These are phyloP conservation scores for Decorospora gaudefroyi DNA, from an alignment of 2,329 filamentous ascomycete species.

Conservation along the genomic window DNA sequence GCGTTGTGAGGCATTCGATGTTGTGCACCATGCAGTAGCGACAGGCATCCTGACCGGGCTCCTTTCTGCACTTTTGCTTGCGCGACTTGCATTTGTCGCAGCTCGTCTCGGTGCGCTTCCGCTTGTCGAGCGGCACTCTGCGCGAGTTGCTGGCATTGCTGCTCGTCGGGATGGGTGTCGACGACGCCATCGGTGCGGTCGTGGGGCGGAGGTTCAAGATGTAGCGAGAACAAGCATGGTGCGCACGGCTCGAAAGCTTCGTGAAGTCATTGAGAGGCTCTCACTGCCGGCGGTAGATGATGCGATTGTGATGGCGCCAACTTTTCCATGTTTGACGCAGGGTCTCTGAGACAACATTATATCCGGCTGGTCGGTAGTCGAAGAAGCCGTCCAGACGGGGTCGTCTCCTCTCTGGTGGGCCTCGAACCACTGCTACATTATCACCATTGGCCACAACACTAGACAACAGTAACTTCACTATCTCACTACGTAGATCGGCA, in stretches of 20 bases:
- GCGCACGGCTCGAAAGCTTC: conserved; percentile 6
- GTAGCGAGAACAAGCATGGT: conserved; percentile 17
- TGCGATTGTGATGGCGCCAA: conserved; percentile 8
- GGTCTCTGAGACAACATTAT: conserved; percentile 1
- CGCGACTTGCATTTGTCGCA: conserved; percentile 56
- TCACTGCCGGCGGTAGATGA: conserved; percentile 6
- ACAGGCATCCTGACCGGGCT: conserved; percentile 48
- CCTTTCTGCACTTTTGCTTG: conserved; percentile 53
- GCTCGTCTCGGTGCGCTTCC: conserved; percentile 53
- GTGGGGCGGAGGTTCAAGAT: conserved; percentile 13
- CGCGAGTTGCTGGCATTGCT: conserved; percentile 32
- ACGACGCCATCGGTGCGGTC: conserved; percentile 11
- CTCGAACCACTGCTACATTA: background rate
- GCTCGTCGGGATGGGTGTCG: conserved; percentile 14
- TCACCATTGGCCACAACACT: background rate
- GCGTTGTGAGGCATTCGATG: conserved; percentile 52
- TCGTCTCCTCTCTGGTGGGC: conserved; percentile 14
- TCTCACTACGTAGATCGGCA: too few species aligned
- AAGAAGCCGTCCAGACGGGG: too few species aligned
- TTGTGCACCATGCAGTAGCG: conserved; percentile 51
- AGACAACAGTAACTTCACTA: background rate
- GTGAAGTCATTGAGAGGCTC: conserved; percentile 5
- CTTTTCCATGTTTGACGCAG: conserved; percentile 10
- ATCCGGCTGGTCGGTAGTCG: conserved; percentile 11
- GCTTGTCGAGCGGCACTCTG: conserved; percentile 51